Conservation (phyloP, 208 protist species). For the Leishmania lainsoni region DNA sequence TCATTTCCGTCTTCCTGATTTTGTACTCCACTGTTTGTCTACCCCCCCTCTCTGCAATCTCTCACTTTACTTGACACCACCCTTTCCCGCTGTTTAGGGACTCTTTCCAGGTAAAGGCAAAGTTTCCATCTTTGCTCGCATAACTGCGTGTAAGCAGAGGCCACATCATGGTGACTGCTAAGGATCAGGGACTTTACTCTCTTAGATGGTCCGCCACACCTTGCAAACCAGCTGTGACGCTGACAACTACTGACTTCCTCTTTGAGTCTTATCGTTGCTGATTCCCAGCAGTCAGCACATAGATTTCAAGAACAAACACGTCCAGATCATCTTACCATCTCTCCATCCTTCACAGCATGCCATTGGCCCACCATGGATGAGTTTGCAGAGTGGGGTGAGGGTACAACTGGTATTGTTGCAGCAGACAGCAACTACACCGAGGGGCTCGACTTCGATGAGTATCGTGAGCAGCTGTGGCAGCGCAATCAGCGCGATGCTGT, state of each 20-base stretch:
- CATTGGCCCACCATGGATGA: conserved; percentile 38
- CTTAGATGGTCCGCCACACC: neutral
- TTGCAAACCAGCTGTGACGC: neutral
- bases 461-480: conserved; percentile 19
- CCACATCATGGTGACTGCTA: neutral
- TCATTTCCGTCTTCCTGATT: neutral
- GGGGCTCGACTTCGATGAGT: conserved; percentile 21
- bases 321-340: neutral
- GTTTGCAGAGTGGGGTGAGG: conserved; percentile 57
- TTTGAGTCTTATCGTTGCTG: neutral
- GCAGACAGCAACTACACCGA: conserved; percentile 18
- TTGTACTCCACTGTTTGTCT: neutral
- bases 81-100: neutral
- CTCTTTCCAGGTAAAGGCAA: neutral
- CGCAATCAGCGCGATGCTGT: conserved; percentile 55
- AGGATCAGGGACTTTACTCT: neutral
- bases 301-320: neutral
- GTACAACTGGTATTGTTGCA: conserved; percentile 29
- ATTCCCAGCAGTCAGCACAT: neutral
- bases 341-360: neutral
- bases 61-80: neutral
- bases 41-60: neutral
- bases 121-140: neutral
- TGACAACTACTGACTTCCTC: neutral
- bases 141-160: neutral